These are phyloP conservation scores for Mycosphaerelloides madeirae DNA, from an alignment of 2,329 filamentous ascomycete genomes.

Conservation along the genomic window DNA sequence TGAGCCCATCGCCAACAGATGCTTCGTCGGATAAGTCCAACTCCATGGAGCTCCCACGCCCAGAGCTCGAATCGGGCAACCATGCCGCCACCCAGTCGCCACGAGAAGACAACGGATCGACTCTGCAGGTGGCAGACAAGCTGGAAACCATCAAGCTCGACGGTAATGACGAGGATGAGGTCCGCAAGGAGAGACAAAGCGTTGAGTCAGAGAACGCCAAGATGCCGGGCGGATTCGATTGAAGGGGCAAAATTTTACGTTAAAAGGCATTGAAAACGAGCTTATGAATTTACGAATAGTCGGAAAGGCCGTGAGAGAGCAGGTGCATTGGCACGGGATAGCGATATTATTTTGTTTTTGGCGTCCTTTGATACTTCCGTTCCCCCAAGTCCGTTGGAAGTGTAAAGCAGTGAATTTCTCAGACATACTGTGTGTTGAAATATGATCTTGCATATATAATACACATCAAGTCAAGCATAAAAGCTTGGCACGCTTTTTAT, in stretches of 20 bases:
- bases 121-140: slow-evolving; percentile 4
- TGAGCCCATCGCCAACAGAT: slow-evolving; percentile 25
- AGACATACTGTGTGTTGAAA: too few relatives aligned
- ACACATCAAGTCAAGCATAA: too few relatives aligned
- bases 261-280: too few relatives aligned
- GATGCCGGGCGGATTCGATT: slow-evolving; percentile 33
- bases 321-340: too few relatives aligned
- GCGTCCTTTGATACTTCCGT: too few relatives aligned
- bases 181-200: slow-evolving; percentile 3
- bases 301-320: too few relatives aligned
- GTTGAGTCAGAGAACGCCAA: slow-evolving; percentile 4
- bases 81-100: neutral
- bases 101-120: neutral
- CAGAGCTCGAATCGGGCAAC: neutral
- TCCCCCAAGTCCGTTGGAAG: too few relatives aligned
- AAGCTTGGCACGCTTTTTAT: too few relatives aligned
- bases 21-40: neutral
- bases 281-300: too few relatives aligned
- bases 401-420: too few relatives aligned
- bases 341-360: too few relatives aligned
- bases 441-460: too few relatives aligned
- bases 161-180: slow-evolving; percentile 12
- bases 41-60: neutral
- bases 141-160: slow-evolving; percentile 17
- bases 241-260: neutral